These are phyloP conservation scores for Lyophyllum atratum DNA, from an alignment of 768 basidiomycete genomes.

Conservation along the genomic window DNA sequence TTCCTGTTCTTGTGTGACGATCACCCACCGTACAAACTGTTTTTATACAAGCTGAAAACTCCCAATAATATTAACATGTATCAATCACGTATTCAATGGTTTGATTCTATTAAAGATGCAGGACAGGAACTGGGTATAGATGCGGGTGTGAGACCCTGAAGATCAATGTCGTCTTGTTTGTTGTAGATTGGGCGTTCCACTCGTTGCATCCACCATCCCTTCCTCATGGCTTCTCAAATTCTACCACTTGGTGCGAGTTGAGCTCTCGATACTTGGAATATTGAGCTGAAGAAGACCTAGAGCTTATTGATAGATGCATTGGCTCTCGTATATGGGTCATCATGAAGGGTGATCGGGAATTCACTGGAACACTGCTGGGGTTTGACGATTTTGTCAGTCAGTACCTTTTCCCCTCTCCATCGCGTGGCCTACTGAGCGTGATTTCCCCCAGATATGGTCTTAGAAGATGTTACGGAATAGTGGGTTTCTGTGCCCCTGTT, in stretches of 20 bases:
- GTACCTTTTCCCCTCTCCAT: conserved; percentile 37
- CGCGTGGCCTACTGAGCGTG: background rate
- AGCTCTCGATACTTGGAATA: background rate
- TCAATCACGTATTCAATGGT: background rate
- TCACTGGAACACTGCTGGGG: conserved; percentile 90
- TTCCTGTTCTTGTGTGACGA: conserved; percentile 3
- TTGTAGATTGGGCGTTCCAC: conserved; percentile 3
- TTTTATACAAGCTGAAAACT: conserved; percentile 1
- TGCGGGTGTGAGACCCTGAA: no score
- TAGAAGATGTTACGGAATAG: conserved; percentile 98
- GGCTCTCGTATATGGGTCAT: conserved; percentile 97
- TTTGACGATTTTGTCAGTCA: conserved; percentile 99
- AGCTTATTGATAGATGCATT: conserved; percentile 96
- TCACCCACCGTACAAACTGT: conserved; percentile 1
- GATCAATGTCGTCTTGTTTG: background rate
- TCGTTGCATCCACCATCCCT: background rate
- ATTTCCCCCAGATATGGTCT: conserved; percentile 71
- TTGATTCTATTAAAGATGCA: no score
- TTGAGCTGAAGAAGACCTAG: conserved; percentile 37
- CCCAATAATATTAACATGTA: conserved; percentile 1
- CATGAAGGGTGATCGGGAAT: conserved; percentile 98
- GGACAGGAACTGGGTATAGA: no score
- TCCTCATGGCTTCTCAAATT: conserved; percentile 85
- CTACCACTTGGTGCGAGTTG: conserved; percentile 75
- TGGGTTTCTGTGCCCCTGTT: conserved; percentile 39